A percentile compares a stretch with the other conserved stretches of the same genome.
phyloP scores from a whole-genome alignment of 176 grass and related monocot genomes.

The Carex kokanica region DNA sequence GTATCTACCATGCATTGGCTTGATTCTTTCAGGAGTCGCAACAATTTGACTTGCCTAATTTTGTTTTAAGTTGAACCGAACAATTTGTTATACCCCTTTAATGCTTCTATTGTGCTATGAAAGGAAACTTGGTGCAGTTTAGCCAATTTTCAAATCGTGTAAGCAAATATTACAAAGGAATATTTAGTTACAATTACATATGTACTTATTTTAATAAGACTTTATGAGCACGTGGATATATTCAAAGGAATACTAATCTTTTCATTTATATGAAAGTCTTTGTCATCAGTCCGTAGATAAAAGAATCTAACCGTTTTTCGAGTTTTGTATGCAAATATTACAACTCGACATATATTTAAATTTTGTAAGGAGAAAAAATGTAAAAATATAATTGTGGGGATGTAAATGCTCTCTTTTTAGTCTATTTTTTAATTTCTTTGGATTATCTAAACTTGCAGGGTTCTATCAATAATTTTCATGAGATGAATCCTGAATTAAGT shows the following conservation, averaged over 20 bases:
- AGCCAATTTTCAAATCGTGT: not conserved
- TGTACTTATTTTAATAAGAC: not conserved
- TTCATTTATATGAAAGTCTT: not conserved
- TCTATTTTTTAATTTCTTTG: not conserved
- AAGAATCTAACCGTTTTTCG: not conserved
- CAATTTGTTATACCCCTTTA: not conserved
- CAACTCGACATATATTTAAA: not conserved
- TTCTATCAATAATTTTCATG: conserved; percentile 25
- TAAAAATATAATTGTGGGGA: not conserved
- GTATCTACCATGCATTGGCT: not conserved
- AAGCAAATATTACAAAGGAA: not conserved
- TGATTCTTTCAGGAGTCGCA: not conserved
- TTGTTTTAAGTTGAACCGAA: not conserved
- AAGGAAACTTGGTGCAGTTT: not conserved
- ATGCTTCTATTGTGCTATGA: not conserved
- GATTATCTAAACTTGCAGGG: conserved; percentile 3
- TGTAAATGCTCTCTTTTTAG: not conserved
- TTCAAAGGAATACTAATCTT: not conserved
- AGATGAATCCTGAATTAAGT: conserved; percentile 50
- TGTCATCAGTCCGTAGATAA: not conserved
- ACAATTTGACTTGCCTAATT: not conserved
- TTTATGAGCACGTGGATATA: not conserved
- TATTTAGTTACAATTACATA: not conserved
- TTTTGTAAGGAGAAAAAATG: not conserved
- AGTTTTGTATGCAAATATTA: not conserved